Percentiles rank a stretch among this genome's conserved stretches.
phyloP scores from a whole-genome alignment of 257 asterid species.

The Perilla frutescens region DNA sequence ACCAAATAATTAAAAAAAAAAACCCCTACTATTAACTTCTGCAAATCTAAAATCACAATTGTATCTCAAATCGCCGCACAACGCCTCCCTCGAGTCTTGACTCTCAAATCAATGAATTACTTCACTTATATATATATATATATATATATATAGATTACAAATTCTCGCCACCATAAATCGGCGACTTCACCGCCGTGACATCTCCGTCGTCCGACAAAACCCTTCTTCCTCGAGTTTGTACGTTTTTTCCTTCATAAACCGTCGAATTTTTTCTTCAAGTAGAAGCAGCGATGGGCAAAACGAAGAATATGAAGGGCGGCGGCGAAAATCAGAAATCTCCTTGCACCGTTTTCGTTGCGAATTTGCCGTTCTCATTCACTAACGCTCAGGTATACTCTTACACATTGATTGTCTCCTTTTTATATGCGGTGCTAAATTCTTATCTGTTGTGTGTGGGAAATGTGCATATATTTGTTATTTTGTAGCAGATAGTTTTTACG shows the following conservation, averaged over 20 bases:
- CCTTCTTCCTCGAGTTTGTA: too few relatives aligned
- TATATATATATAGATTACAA: not conserved
- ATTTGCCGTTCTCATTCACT: constrained; percentile 79
- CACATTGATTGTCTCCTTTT: not conserved
- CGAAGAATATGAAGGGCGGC: constrained; percentile 47
- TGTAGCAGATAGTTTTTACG: not conserved
- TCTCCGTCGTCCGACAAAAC: not conserved
- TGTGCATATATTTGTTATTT: not conserved
- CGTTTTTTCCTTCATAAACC: too few relatives aligned
- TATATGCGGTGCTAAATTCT: not conserved
- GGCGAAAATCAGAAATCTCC: constrained; percentile 66
- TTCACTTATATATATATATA: too few relatives aligned
- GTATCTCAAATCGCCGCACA: too few relatives aligned
- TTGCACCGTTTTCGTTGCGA: constrained; percentile 78
- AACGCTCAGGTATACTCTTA: constrained; percentile 58
- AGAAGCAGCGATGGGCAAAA: constrained; percentile 65
- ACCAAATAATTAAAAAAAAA: too few relatives aligned
- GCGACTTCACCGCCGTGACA: constrained; percentile 34
- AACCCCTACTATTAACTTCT: too few relatives aligned
- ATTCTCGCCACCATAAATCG: constrained; percentile 31
- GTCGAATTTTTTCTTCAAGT: not conserved
- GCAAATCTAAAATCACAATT: too few relatives aligned
- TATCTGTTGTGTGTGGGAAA: too few relatives aligned
- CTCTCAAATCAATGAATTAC: too few relatives aligned
- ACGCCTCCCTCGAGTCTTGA: too few relatives aligned